Evolutionary conservation across 805 yeast species (phyloP).

Genomic region (Lachancea mirantina): DNA sequence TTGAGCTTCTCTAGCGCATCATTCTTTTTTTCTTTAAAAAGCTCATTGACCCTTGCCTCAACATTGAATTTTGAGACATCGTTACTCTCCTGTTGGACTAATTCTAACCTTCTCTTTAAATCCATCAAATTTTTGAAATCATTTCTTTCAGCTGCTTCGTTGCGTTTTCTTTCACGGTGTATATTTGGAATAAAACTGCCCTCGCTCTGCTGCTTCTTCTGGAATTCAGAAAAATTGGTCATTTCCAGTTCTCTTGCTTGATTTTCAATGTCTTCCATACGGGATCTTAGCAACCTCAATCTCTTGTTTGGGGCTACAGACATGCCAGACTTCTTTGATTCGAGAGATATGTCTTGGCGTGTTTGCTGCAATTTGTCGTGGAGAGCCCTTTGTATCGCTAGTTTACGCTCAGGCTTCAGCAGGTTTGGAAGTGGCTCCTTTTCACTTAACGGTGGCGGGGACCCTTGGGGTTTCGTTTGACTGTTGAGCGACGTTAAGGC

Average conservation of each 20-base stretch:
- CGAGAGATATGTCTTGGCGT: conserved; percentile 35
- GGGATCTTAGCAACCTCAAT: conserved; percentile 64
- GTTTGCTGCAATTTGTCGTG: conserved; percentile 32
- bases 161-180: conserved; percentile 4
- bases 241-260: conserved; percentile 83
- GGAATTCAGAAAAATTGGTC: conserved; percentile 63
- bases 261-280: conserved; percentile 77
- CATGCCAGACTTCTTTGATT: conserved; percentile 37
- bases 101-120: conserved; percentile 50
- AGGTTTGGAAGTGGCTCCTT: conserved; percentile 16
- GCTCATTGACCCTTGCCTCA: conserved; percentile 43
- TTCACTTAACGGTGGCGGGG: conserved; percentile 1
- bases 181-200: neutral
- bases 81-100: conserved; percentile 66
- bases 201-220: conserved; percentile 13
- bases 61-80: conserved; percentile 63
- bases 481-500: conserved; percentile 57
- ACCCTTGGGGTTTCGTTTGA: conserved; percentile 19
- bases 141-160: neutral
- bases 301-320: conserved; percentile 68
- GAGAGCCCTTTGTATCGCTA: conserved; percentile 25
- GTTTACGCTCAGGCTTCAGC: conserved; percentile 25
- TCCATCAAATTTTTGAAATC: conserved; percentile 32
- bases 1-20: conserved; percentile 66
- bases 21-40: conserved; percentile 51